Evolutionary conservation across 257 asterid species (phyloP).

Genomic region (Marsdenia floribunda): DNA sequence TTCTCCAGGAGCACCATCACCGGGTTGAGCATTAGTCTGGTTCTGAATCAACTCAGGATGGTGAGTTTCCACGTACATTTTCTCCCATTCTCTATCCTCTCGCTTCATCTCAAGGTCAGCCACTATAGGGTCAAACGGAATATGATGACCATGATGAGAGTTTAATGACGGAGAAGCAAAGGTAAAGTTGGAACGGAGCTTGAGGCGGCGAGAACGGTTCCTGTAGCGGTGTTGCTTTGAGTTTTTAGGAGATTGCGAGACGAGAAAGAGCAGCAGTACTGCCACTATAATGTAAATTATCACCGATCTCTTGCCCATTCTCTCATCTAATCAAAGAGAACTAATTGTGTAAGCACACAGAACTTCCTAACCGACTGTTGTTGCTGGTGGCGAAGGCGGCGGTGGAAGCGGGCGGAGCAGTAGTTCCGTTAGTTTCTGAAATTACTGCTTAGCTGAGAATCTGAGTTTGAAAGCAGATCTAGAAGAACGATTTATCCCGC

Average conservation of each 20-base stretch:
- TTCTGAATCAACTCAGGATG: constrained; percentile 34
- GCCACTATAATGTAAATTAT: constrained; percentile 69
- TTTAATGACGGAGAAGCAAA: constrained; percentile 33
- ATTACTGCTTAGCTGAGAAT: background rate
- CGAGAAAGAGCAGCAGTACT: constrained; percentile 45
- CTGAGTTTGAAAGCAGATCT: background rate
- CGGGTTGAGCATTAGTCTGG: constrained; percentile 17
- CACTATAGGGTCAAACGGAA: constrained; percentile 78
- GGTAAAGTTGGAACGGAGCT: constrained; percentile 80
- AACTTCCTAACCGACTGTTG: background rate
- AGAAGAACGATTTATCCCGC: background rate
- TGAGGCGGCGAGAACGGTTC: constrained; percentile 82
- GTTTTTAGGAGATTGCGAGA: constrained; percentile 61
- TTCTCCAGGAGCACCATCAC: constrained; percentile 37
- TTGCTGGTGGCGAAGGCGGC: background rate
- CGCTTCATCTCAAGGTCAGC: constrained; percentile 78
- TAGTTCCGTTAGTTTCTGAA: background rate
- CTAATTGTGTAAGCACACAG: background rate
- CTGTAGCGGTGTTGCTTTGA: constrained; percentile 29
- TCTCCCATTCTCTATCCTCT: constrained; percentile 83
- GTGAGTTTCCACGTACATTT: constrained; percentile 45
- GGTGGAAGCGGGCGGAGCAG: background rate
- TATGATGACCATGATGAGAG: constrained; percentile 31
- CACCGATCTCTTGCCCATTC: constrained; percentile 67
- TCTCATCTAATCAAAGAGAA: constrained; percentile 26